These are phyloP conservation scores for Cryptomeria japonica DNA, from an alignment of 75 land plant genomes.

Conservation along the genomic window DNA sequence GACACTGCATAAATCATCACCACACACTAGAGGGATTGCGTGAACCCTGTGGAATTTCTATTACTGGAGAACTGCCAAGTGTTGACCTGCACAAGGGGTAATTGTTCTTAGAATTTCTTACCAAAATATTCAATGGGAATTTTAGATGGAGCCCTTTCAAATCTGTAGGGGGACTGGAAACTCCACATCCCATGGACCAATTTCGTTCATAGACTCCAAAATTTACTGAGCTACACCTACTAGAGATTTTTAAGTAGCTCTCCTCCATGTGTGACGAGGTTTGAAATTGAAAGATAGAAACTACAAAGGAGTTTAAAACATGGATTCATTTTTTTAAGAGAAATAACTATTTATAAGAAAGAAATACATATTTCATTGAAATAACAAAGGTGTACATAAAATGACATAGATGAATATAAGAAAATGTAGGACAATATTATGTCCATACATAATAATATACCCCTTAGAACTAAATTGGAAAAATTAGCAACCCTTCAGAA, in stretches of 20 bases:
- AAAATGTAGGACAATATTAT: too few relatives aligned
- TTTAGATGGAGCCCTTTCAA: not conserved
- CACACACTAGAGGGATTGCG: not conserved
- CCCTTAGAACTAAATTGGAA: too few relatives aligned
- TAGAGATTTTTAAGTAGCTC: not conserved
- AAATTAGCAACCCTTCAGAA: too few relatives aligned
- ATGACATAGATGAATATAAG: too few relatives aligned
- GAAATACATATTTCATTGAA: too few relatives aligned
- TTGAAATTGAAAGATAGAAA: not conserved
- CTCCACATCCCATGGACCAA: not conserved
- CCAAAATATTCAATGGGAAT: too few relatives aligned
- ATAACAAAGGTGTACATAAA: too few relatives aligned
- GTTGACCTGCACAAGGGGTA: not conserved
- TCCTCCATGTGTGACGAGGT: not conserved
- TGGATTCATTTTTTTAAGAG: not conserved
- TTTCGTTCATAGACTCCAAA: not conserved
- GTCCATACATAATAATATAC: too few relatives aligned
- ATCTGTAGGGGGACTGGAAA: not conserved
- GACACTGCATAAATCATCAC: not conserved
- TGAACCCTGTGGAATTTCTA: not conserved
- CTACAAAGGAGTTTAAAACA: not conserved
- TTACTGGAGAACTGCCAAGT: not conserved
- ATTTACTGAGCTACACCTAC: not conserved
- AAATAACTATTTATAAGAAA: not conserved
- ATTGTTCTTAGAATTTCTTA: not conserved